These are phyloP conservation scores for Linaria vulgaris DNA, from an alignment of 257 asterid genomes.

Conservation along the genomic window DNA sequence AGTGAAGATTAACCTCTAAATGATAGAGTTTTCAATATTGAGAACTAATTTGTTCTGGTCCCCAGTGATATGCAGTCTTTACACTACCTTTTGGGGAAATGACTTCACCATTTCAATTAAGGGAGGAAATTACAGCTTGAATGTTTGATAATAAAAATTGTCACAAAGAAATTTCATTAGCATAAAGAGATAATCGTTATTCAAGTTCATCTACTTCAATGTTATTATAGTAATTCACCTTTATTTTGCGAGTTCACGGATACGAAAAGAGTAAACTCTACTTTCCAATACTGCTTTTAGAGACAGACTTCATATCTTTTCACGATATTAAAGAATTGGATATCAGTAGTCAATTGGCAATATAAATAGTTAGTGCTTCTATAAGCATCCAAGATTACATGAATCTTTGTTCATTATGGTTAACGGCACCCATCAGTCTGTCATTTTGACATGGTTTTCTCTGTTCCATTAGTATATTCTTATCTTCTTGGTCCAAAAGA, in stretches of 20 bases:
- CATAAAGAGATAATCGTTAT: not conserved
- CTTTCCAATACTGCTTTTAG: not conserved
- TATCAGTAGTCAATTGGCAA: too few relatives aligned
- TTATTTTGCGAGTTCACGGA: not conserved
- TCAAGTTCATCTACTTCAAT: conserved; percentile 2
- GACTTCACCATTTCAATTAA: not conserved
- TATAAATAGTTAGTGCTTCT: too few relatives aligned
- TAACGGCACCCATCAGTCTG: too few relatives aligned
- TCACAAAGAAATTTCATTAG: not conserved
- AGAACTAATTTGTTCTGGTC: not conserved
- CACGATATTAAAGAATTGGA: not conserved
- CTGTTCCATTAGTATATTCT: too few relatives aligned
- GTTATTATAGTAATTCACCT: not conserved
- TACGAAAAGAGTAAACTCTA: too few relatives aligned
- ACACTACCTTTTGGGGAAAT: not conserved
- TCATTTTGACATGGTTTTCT: too few relatives aligned
- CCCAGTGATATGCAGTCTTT: not conserved
- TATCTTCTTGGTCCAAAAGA: too few relatives aligned
- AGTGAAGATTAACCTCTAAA: not conserved
- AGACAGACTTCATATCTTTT: not conserved
- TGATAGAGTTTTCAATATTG: not conserved
- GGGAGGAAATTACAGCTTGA: not conserved
- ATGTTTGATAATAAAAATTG: not conserved
- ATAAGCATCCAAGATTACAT: too few relatives aligned
- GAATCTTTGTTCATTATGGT: too few relatives aligned